These are phyloP conservation scores for Exophiala calicioides DNA, from an alignment of 2,329 filamentous ascomycete species.

Conservation along the genomic window DNA sequence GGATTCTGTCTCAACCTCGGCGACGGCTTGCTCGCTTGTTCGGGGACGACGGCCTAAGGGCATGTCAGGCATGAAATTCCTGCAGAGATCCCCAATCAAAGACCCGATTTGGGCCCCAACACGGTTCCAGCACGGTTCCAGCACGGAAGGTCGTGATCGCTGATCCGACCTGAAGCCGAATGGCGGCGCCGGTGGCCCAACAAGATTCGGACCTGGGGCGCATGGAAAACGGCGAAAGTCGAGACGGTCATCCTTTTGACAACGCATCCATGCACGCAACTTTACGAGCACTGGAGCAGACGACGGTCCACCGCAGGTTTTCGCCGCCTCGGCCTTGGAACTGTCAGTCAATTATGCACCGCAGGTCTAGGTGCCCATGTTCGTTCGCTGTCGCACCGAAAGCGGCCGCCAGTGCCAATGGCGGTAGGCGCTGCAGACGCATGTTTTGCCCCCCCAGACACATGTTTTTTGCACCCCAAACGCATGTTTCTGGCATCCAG, in stretches of 20 bases:
- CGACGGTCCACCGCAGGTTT: constrained; percentile 11
- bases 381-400: constrained; percentile 11
- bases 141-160: too few species aligned
- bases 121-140: too few species aligned
- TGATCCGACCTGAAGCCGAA: constrained; percentile 3
- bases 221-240: too few species aligned
- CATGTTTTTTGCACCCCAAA: too few species aligned
- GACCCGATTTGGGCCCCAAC: too few species aligned
- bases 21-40: too few species aligned
- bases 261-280: constrained; percentile 24
- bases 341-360: constrained; percentile 23
- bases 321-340: constrained; percentile 1
- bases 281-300: constrained; percentile 17
- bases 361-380: constrained; percentile 8
- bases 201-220: constrained; percentile 1
- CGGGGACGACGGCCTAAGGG: too few species aligned
- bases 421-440: constrained; percentile 1
- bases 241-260: constrained; percentile 15
- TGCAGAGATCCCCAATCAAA: too few species aligned
- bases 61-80: too few species aligned
- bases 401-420: constrained; percentile 6
- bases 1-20: too few species aligned
- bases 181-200: constrained; percentile 10
- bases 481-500: constrained; percentile 1
- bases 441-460: too few species aligned